These are phyloP conservation scores for Trichocladium antarcticum DNA, from an alignment of 495 filamentous ascomycete genomes.

Conservation along the genomic window DNA sequence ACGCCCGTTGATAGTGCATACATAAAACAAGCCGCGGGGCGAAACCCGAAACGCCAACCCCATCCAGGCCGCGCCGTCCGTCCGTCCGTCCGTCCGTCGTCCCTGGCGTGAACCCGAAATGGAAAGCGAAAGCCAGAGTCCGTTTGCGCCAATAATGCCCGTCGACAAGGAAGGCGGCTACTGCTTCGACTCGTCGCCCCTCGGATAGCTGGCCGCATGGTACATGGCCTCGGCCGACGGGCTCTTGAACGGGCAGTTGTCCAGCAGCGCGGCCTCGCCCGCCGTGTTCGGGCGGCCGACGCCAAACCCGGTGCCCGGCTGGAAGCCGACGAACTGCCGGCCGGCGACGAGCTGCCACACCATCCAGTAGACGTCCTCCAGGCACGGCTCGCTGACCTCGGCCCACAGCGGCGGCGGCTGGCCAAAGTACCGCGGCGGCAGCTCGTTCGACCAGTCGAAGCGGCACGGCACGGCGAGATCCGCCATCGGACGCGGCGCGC, in stretches of 20 bases:
- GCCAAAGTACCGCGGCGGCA: constrained; percentile 11
- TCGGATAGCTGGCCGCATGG: constrained; percentile 2
- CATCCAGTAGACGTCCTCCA: constrained; percentile 24
- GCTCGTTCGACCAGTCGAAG: constrained; percentile 9
- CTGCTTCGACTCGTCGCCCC: background rate
- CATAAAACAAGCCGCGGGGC: too few relatives aligned
- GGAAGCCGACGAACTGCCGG: constrained; percentile 17
- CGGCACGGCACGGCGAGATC: constrained; percentile 7
- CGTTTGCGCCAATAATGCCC: too few relatives aligned
- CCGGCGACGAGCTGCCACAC: constrained; percentile 17
- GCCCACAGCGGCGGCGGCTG: constrained; percentile 15
- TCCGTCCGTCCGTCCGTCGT: too few relatives aligned
- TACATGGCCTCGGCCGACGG: constrained; percentile 12
- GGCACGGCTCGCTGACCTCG: constrained; percentile 14
- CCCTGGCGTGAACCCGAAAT: too few relatives aligned
- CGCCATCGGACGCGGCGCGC: background rate
- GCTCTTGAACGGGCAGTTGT: constrained; percentile 12
- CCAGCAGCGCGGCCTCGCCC: background rate
- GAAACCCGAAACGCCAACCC: too few relatives aligned
- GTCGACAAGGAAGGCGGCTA: too few relatives aligned
- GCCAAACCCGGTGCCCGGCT: constrained; percentile 15
- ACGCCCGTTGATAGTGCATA: too few relatives aligned
- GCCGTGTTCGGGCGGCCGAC: background rate
- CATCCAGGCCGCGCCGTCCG: background rate
- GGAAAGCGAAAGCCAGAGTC: too few relatives aligned